Base-by-base conservation (phyloP, 2,329 filamentous ascomycete genomes). In the Elsinoe perseae region DNA sequence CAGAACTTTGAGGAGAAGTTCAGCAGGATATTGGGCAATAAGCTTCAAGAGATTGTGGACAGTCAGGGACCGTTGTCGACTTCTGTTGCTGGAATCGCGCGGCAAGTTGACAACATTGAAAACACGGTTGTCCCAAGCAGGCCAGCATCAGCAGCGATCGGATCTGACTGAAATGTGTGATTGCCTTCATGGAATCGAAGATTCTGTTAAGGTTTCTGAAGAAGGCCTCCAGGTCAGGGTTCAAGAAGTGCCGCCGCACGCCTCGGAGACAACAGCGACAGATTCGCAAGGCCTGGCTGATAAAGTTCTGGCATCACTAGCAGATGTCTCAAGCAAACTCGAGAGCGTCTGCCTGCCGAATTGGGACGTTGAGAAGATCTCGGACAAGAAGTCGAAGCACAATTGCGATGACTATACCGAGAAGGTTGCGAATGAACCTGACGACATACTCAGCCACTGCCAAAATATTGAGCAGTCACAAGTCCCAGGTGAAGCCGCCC, bases 21-120 rank as follows among this genome's bases (percentile, higher is more conserved):
- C n/a, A n/a, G n/a, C n/a, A n/a, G n/a, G n/a, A n/a, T n/a, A n/a
- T n/a, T n/a, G n/a, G n/a, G n/a, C n/a, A n/a, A n/a, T n/a, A n/a
- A n/a, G n/a, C n/a, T n/a, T n/a, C n/a, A n/a, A n/a, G n/a, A n/a
- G n/a, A n/a, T n/a, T n/a, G n/a, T n/a, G n/a, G n/a, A n/a, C n/a
- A n/a, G n/a, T n/a, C n/a, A n/a, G n/a, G n/a, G n/a, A n/a, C n/a
- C n/a, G n/a, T n/a, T n/a, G n/a, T n/a, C n/a, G n/a, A n/a, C n/a
- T n/a, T n/a, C n/a, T n/a, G n/a, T n/a, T n/a, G n/a, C n/a, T n/a
- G n/a, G n/a, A n/a, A n/a, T n/a, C n/a, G n/a, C n/a, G n/a, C n/a
- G n/a, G 34, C 42, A 46, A 46, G 23, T 46, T 46, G 18, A n/a
- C 23, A n/a, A 46, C 42, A 21, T 46, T 18, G n/a, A n/a, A n/a